A percentile compares a stretch with the other conserved stretches of the same genome.
Evolutionary conservation across 306 rosid species (phyloP).

Genomic region (Acacia crassicarpa): DNA sequence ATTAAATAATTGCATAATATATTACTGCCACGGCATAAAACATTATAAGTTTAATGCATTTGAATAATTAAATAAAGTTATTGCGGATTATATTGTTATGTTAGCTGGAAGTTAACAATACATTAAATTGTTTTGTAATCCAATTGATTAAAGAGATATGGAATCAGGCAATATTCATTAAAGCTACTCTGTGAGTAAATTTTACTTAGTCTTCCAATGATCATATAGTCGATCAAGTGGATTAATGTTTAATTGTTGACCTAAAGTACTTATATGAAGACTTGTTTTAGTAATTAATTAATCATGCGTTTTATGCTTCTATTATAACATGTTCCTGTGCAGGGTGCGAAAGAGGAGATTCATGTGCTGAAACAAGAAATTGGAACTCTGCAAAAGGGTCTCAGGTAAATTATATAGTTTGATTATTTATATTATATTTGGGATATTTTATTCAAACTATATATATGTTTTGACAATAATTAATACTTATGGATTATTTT

Average conservation of each 20-base stretch:
- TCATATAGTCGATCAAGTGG: too few species aligned
- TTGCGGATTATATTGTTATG: neutral
- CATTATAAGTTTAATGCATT: neutral
- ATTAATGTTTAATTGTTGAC: too few species aligned
- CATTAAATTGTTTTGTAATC: neutral
- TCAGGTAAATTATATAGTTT: constrained; percentile 46
- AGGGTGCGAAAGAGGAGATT: constrained; percentile 75
- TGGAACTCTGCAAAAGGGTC: constrained; percentile 70
- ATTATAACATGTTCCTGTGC: neutral
- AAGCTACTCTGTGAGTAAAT: too few species aligned
- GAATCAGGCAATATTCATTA: neutral
- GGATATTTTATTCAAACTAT: too few species aligned
- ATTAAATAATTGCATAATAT: neutral
- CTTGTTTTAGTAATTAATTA: neutral
- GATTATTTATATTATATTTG: neutral
- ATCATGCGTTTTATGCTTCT: neutral
- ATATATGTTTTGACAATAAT: too few species aligned
- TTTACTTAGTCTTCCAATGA: too few species aligned
- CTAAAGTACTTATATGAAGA: too few species aligned
- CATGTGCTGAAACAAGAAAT: constrained; percentile 67
- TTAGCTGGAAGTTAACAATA: neutral
- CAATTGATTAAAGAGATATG: neutral
- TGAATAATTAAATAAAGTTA: neutral
- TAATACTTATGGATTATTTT: neutral
- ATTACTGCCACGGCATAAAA: neutral